Conservation (phyloP, 139 green algal species). For the Tetradesmus obliquus region DNA sequence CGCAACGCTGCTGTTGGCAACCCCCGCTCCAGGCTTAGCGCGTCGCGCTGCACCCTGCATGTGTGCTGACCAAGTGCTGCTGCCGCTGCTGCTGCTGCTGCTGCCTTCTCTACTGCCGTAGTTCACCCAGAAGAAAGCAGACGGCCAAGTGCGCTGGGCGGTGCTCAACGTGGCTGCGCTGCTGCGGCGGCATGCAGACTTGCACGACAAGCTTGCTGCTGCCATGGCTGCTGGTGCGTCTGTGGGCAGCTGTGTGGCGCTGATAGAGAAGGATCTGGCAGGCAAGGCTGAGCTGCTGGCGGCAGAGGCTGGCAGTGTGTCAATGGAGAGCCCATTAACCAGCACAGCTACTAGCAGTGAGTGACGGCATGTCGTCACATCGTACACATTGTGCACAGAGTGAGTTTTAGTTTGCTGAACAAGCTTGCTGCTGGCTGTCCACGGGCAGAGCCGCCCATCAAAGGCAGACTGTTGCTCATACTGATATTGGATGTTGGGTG, state of each 20-base stretch:
- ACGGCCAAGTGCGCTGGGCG: conserved; percentile 91
- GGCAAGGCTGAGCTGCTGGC: background rate
- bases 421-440: conserved; percentile 67
- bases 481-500: no score
- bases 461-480: no score
- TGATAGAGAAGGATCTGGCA: conserved; percentile 82
- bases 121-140: conserved; percentile 93
- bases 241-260: conserved; percentile 82
- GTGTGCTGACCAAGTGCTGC: background rate
- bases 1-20: no score
- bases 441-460: conserved; percentile 55
- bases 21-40: no score
- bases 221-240: conserved; percentile 76
- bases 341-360: background rate
- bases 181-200: conserved; percentile 76
- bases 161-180: conserved; percentile 91
- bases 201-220: conserved; percentile 78
- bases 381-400: no score
- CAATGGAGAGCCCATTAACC: background rate
- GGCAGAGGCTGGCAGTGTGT: background rate
- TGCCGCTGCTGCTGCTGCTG: background rate
- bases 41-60: no score
- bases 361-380: background rate
- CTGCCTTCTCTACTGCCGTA: conserved; percentile 24
- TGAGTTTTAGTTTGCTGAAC: conserved; percentile 59